phyloP scores from a whole-genome alignment of 768 basidiomycete species.

The Suillus plorans region DNA sequence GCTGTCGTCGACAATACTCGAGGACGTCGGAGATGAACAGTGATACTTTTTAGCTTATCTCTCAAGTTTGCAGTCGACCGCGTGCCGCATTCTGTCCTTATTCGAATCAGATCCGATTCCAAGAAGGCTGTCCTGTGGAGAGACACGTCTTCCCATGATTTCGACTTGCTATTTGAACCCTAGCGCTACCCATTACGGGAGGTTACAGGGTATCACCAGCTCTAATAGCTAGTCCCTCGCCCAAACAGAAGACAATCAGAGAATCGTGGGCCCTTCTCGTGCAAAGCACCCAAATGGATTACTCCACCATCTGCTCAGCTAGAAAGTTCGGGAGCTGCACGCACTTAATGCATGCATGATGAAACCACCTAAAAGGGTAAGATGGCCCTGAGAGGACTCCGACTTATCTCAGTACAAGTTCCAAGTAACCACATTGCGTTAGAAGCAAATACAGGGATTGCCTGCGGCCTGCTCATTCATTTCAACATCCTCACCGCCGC shows the following conservation, averaged over 20 bases:
- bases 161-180: not conserved
- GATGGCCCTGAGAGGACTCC: not conserved
- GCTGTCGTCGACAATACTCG: not conserved
- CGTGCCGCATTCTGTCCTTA: not conserved
- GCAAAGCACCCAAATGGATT: not conserved
- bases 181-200: not conserved
- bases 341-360: not conserved
- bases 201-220: not conserved
- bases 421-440: not conserved
- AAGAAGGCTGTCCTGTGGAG: not conserved
- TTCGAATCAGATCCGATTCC: not conserved
- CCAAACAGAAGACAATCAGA: not conserved
- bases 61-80: not conserved
- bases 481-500: constrained; percentile 24
- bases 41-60: constrained; percentile 2
- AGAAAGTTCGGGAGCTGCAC: not conserved
- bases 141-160: not conserved
- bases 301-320: not conserved
- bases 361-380: not conserved
- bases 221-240: not conserved
- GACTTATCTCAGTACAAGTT: not conserved
- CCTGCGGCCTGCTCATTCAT: not conserved
- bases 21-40: constrained; percentile 1
- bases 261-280: not conserved
- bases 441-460: not conserved